Percentiles rank a stretch among this genome's conserved stretches.
Conservation (phyloP, 179 eudicot genomes). For the Actinidia chinensis region DNA sequence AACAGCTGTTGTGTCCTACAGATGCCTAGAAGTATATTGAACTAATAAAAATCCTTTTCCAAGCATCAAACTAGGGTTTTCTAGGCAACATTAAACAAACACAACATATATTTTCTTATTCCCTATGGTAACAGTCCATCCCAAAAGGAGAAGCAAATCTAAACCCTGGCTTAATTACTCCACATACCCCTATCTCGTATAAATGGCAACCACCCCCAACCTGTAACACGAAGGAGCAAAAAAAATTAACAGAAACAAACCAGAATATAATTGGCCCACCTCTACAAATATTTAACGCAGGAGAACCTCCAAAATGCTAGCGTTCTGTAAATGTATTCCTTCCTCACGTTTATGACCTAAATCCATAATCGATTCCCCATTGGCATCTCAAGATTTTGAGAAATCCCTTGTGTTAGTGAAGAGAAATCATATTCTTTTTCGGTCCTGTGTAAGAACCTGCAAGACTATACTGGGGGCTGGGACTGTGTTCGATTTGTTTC, state of each 20-base stretch:
- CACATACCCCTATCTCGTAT: constrained; percentile 19
- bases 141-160: not conserved
- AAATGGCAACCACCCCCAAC: constrained; percentile 22
- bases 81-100: not conserved
- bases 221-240: not conserved
- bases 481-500: constrained; percentile 39
- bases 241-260: not conserved
- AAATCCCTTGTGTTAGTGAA: constrained; percentile 84
- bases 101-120: constrained; percentile 10
- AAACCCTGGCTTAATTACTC: constrained; percentile 26
- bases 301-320: constrained; percentile 17
- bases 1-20: not conserved
- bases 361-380: constrained; percentile 8
- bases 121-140: not conserved
- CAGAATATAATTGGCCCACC: constrained; percentile 21
- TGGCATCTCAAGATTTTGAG: constrained; percentile 50
- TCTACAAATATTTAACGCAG: constrained; percentile 37
- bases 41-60: not conserved
- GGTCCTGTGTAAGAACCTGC: constrained; percentile 40
- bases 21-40: not conserved
- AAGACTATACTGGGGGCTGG: constrained; percentile 38
- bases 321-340: constrained; percentile 5
- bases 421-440: constrained; percentile 82
- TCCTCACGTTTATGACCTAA: constrained; percentile 13
- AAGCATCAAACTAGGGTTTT: not conserved